Conservation (phyloP, 2,329 filamentous ascomycete species). For the Sporothrix sp. region DNA sequence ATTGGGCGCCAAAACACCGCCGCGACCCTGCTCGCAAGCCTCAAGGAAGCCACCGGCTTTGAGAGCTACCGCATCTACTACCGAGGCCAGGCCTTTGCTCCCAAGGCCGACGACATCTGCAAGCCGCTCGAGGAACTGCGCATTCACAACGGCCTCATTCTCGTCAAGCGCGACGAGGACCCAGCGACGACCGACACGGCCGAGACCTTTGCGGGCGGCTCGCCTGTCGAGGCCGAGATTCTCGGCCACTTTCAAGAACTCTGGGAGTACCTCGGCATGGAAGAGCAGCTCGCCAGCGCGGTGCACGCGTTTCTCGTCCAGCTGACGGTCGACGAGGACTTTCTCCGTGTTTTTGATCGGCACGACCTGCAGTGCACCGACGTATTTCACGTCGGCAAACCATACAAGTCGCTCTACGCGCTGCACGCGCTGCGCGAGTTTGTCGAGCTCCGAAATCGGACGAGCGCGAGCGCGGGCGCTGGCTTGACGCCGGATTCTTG, state of each 20-base stretch:
- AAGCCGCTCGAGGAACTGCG: conserved; percentile 59
- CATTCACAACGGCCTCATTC: conserved; percentile 53
- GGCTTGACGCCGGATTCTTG: no score
- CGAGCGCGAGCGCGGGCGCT: neutral
- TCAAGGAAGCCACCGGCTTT: conserved; percentile 63
- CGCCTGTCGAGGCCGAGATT: conserved; percentile 65
- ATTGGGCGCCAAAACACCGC: conserved; percentile 65
- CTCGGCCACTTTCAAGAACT: conserved; percentile 74
- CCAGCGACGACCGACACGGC: conserved; percentile 32
- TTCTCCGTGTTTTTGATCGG: conserved; percentile 50
- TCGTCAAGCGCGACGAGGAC: conserved; percentile 52
- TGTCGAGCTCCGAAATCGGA: conserved; percentile 34
- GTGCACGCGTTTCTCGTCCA: conserved; percentile 62
- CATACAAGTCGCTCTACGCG: conserved; percentile 66
- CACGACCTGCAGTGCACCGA: conserved; percentile 43
- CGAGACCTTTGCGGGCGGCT: conserved; percentile 41
- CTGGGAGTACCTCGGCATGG: conserved; percentile 68
- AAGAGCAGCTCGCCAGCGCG: conserved; percentile 58
- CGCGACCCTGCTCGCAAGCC: conserved; percentile 55
- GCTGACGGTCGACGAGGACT: conserved; percentile 57
- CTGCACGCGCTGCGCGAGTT: conserved; percentile 56
- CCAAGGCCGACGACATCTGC: conserved; percentile 48
- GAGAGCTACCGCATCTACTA: conserved; percentile 66
- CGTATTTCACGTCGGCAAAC: conserved; percentile 58
- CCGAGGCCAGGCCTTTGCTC: conserved; percentile 54